Evolutionary conservation across 139 green algal species (phyloP), one percentile per base, ranked within the genome.

Genomic region (Chloropicon primus): DNA sequence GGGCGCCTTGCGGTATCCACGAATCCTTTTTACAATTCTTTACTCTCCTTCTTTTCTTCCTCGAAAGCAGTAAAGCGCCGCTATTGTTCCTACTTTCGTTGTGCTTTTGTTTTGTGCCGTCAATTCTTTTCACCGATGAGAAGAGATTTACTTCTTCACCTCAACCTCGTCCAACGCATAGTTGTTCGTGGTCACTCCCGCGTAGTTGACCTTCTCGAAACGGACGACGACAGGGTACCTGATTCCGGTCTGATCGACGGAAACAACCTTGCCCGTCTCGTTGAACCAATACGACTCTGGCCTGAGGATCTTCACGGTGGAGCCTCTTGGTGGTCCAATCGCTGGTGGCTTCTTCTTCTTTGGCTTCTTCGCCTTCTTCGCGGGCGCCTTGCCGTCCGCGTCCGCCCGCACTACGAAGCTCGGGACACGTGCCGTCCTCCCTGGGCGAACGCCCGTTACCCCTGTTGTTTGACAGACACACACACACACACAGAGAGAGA

Each of bases 281-380:
- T 96, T 94, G 93, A 90, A 99, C 95, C 95, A 99, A 92, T 98
- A 99, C 26, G 89, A 96, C 90, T 99, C 95, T 23, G 95, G 95
- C 72, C 95, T 88, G 73, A 97, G 84, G 79, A 99, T 93, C 84
- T 95, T 96, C 29, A 98, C 94, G 41, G 41, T 62, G 41, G 41
- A 5, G 5, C 41, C 41, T 17, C 41, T 62, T 17, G 41, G 10
- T 5, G 41, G 41, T 17, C 41, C 41, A 62, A 62, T 62, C 17
- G 5, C 17, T 17, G 41, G 41, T 5, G 41, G 10, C 41, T 62
- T 62, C 17, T 5, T 5, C 41, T 62, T 62, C 41, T 62, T 62
- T 17, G 41, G 10, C 41, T 62, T 62, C 41, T 62, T 62, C 41
- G 41, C 41, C 10, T n/a, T n/a, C n/a, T n/a, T n/a, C n/a, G n/a